Evolutionary conservation across 441 rosid species (phyloP), one percentile per base, ranked within the genome.

Genomic region (Adansonia grandidieri): DNA sequence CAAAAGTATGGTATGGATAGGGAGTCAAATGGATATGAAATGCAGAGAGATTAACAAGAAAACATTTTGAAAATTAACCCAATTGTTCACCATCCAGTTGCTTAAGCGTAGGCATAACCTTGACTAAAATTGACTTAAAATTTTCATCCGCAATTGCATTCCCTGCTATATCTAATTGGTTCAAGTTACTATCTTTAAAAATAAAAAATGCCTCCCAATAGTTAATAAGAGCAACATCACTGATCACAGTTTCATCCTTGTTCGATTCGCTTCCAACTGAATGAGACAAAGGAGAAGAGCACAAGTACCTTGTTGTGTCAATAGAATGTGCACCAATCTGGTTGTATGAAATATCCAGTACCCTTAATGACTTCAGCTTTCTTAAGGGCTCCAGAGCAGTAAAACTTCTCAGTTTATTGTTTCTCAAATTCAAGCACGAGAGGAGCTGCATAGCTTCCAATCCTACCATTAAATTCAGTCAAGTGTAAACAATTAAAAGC

Each of bases 401-500:
- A 82, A 95, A 89, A 83, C 84, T 92, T n/a, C 85, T 71, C 10
- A 96, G 81, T 79, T 81, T 91, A 85, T 96, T 96, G 85, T 85
- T 84, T 70, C 96, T 89, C 88, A 96, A 85, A 80, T 82, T 90
- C 86, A 94, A 82, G 87, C 85, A 78, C 51, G 89, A 69, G 68
- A 96, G 95, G 73, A 92, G 91, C 78, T 92, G 99, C 96, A 94
- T 40, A 72, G 91, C 95, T 85, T 89, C 97, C 89, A 94, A 71
- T 67, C 97, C 99, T 93, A 92, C 74, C 79, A 78, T 37, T 70
- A 57, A 51, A 75, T 17, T 48, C 58, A 15, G 47, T 71, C 45
- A 71, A 28, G 47, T 71, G 24, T 15, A 37, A 51, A 32, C n/a
- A 0, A 14, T 10, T 53, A n/a, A 28, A 66, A 66, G 71, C 2